Evolutionary conservation across 2,329 filamentous ascomycete species (phyloP).

Genomic region (Botrytis aclada): DNA sequence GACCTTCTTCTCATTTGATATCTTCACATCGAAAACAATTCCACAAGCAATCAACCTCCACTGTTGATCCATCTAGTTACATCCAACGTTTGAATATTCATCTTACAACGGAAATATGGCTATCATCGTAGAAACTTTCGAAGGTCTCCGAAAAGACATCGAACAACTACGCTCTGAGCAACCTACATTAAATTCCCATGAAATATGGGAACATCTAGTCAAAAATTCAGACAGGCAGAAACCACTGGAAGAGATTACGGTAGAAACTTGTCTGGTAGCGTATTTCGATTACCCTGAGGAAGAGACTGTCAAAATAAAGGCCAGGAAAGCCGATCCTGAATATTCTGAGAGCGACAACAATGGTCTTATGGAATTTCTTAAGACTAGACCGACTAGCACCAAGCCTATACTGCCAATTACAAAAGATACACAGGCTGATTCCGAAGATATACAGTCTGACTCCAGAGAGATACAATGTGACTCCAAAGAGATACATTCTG

Average conservation of each 20-base stretch:
- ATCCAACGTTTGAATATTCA: neutral
- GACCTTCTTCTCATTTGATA: neutral
- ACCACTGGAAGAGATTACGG: neutral
- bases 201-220: neutral
- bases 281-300: neutral
- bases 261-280: neutral
- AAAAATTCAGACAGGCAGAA: neutral
- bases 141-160: neutral
- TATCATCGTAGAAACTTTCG: neutral
- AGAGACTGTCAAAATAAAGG: neutral
- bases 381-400: neutral
- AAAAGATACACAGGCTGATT: neutral
- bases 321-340: neutral
- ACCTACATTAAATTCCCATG: neutral
- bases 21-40: neutral
- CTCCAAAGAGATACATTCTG: too few relatives aligned
- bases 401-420: neutral
- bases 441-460: neutral
- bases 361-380: neutral
- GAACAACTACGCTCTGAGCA: neutral
- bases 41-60: neutral
- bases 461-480: too few relatives aligned
- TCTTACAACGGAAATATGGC: neutral
- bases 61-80: neutral
- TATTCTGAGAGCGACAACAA: neutral